Percentiles rank a stretch among this genome's conserved stretches.
These are phyloP conservation scores for Coemansia sp. DNA, from an alignment of 192 early-diverging fungal species.

Conservation along the genomic window DNA sequence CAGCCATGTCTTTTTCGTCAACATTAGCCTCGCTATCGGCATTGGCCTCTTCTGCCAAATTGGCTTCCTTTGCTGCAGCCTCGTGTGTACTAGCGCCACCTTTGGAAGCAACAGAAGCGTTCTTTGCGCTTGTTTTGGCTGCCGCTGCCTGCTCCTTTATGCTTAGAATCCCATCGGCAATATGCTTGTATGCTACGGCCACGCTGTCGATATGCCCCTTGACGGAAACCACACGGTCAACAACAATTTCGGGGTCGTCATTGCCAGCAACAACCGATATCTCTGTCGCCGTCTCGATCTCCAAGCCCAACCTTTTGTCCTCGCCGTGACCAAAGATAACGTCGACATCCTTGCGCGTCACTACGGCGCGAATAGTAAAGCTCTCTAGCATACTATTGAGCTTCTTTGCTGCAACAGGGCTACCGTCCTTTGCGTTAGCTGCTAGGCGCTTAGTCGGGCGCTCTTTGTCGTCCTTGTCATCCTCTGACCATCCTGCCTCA, in stretches of 20 bases:
- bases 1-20: neutral
- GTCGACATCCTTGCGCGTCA: constrained; percentile 52
- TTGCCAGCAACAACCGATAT: constrained; percentile 44
- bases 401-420: constrained; percentile 22
- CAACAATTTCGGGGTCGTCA: constrained; percentile 54
- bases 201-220: constrained; percentile 35
- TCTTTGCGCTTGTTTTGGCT: neutral
- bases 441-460: constrained; percentile 43
- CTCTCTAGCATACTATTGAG: constrained; percentile 15
- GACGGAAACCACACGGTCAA: constrained; percentile 50
- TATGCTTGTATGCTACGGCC: constrained; percentile 24
- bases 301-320: constrained; percentile 23
- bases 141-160: constrained; percentile 12
- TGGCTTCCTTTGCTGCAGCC: neutral
- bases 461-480: constrained; percentile 48
- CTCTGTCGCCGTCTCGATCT: constrained; percentile 16
- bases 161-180: constrained; percentile 30
- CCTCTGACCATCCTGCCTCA: constrained; percentile 51
- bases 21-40: neutral
- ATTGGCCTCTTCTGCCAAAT: neutral
- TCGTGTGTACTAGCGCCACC: neutral
- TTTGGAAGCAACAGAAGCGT: neutral
- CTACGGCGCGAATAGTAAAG: constrained; percentile 52
- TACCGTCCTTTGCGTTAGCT: constrained; percentile 10
- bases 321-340: constrained; percentile 32